Percentiles rank a stretch among this genome's conserved stretches.
Conservation (phyloP, 1,284 basidiomycete genomes). For the Cutaneotrichosporon arboriforme region DNA sequence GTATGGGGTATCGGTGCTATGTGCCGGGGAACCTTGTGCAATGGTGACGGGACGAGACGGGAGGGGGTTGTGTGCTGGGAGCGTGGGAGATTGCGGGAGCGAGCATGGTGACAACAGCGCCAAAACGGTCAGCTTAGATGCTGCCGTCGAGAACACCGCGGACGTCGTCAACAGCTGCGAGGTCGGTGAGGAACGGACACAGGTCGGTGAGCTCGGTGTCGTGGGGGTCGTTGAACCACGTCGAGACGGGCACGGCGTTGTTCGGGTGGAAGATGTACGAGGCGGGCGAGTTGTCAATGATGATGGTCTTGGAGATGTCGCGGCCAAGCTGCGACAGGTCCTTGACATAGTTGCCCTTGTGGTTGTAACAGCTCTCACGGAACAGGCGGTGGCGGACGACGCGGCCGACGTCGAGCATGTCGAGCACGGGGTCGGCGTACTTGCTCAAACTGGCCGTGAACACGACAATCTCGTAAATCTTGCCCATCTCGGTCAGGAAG, state of each 20-base stretch:
- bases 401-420: slow-evolving; percentile 87
- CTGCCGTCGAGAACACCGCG: slow-evolving; percentile 74
- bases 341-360: slow-evolving; percentile 99
- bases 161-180: slow-evolving; percentile 79
- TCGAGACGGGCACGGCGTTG: slow-evolving; percentile 97
- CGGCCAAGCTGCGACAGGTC: slow-evolving; percentile 95
- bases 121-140: slow-evolving; percentile 16
- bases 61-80: not conserved
- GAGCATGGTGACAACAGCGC: not conserved
- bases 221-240: slow-evolving; percentile 98
- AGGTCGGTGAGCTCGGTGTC: slow-evolving; percentile 95
- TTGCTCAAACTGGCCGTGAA: slow-evolving; percentile 98
- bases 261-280: slow-evolving; percentile 99
- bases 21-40: slow-evolving; percentile 11
- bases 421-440: slow-evolving; percentile 97
- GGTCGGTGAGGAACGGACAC: slow-evolving; percentile 85
- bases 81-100: not conserved
- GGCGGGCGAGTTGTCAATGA: slow-evolving; percentile 97
- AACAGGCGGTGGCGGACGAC: slow-evolving; percentile 95
- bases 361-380: slow-evolving; percentile 98
- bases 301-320: slow-evolving; percentile 87
- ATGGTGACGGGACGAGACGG: slow-evolving; percentile 4
- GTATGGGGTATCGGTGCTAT: slow-evolving; percentile 10
- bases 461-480: slow-evolving; percentile 95
- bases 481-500: slow-evolving; percentile 93